phyloP scores from a whole-genome alignment of 768 basidiomycete species.

The Hebeloma cylindrosporum region DNA sequence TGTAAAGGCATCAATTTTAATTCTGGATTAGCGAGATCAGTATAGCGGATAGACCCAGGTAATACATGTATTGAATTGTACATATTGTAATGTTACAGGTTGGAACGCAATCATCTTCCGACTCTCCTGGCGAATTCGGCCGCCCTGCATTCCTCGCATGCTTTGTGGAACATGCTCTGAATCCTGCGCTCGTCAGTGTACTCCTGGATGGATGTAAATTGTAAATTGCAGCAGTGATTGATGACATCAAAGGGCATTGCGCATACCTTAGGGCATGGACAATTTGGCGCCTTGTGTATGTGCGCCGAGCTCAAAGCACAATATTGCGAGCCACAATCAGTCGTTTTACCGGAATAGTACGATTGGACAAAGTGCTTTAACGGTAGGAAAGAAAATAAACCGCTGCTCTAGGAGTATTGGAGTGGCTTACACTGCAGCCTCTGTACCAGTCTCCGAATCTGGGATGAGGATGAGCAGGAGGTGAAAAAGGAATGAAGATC shows the following conservation, averaged over 20 bases:
- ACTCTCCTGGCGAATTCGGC: conserved; percentile 34
- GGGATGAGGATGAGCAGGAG: conserved; percentile 11
- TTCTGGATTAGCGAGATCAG: too few relatives aligned
- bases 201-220: conserved; percentile 25
- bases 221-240: neutral
- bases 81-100: neutral
- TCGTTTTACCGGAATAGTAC: conserved; percentile 61
- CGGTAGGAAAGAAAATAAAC: neutral
- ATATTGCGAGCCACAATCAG: conserved; percentile 50
- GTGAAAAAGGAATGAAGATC: neutral
- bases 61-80: conserved; percentile 2
- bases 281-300: conserved; percentile 59
- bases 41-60: neutral
- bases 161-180: conserved; percentile 63
- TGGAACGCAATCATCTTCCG: conserved; percentile 13
- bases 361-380: conserved; percentile 59
- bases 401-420: neutral
- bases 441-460: conserved; percentile 47
- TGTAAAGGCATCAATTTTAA: neutral
- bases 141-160: conserved; percentile 56
- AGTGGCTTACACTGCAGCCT: conserved; percentile 39
- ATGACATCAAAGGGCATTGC: neutral
- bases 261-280: conserved; percentile 50
- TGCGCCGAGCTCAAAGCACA: conserved; percentile 61
- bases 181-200: conserved; percentile 53